A percentile compares a stretch with the other conserved stretches of the same genome.
These are phyloP conservation scores for Phylloporus gajari DNA, from an alignment of 1,284 basidiomycete genomes.

Conservation along the genomic window DNA sequence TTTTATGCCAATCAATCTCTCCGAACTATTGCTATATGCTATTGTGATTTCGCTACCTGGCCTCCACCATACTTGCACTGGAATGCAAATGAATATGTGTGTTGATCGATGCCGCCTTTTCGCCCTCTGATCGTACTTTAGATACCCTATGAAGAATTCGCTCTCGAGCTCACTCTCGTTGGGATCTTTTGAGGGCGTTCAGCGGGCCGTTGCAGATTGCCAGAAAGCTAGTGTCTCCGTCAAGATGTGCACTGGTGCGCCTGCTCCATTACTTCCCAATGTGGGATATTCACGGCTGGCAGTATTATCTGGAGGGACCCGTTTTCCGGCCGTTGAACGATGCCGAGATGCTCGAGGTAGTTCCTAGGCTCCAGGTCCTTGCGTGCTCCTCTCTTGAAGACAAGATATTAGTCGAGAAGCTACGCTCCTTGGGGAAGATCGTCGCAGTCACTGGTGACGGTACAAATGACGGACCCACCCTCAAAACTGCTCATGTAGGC, in stretches of 20 bases:
- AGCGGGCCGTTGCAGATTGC: conserved; percentile 88
- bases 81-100: conserved; percentile 66
- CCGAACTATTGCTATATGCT: conserved; percentile 95
- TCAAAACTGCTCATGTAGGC: conserved; percentile 89
- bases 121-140: conserved; percentile 33
- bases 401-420: conserved; percentile 91
- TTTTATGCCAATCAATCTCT: conserved; percentile 97
- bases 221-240: conserved; percentile 91
- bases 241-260: conserved; percentile 99
- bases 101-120: conserved; percentile 16
- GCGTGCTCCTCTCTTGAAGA: conserved; percentile 98
- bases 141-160: conserved; percentile 80
- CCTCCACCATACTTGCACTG: conserved; percentile 69
- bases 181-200: conserved; percentile 87
- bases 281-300: conserved; percentile 92
- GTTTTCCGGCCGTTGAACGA: conserved; percentile 71
- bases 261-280: conserved; percentile 93
- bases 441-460: conserved; percentile 98
- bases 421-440: conserved; percentile 90
- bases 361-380: conserved; percentile 79
- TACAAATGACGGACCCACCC: conserved; percentile 96
- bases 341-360: conserved; percentile 68
- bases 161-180: conserved; percentile 83
- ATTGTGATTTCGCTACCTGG: conserved; percentile 89
- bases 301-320: conserved; percentile 97